Base-by-base conservation (phyloP, 2,329 filamentous ascomycete species). In the Paramyrothecium roridum region DNA sequence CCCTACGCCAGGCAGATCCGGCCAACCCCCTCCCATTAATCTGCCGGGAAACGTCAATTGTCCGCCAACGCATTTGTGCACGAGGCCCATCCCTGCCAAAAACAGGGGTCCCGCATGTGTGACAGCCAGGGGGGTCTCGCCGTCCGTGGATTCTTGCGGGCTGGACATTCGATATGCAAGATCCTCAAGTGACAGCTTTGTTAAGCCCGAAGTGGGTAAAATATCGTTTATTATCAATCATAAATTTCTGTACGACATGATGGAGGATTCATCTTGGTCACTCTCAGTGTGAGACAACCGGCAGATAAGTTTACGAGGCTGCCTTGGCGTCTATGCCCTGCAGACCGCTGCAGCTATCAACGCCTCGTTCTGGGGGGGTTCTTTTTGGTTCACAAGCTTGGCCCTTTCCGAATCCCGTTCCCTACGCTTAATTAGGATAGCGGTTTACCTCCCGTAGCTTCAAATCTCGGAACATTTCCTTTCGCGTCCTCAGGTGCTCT, bases 401-500 rank as follows among this genome's bases (percentile, higher is more conserved):
- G 10, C 10, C 26, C 26, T 30, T 30, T 30, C 26, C 26, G 10
- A 30, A 30, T 6, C 4, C 26, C 26, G 26, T 30, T 30, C 10
- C 26, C 26, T 30, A 30, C 10, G 10, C 26, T 30, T 30, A 10
- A 30, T 30, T 30, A 30, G 26, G 26, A 30, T 30, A 30, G 26
- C 26, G 26, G 26, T 30, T 10, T 6, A 30, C 26, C 6, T 30
- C 10, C 10, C 6, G 26, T 30, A 30, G 26, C 26, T 30, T 30
- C 26, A 30, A n/a, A 30, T 30, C 26, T 30, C 26, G 26, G 26
- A 10, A 10, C 26, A 30, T 30, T 30, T 30, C 26, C 26, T 30
- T 30, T 10, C 10, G 26, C 26, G n/a, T n/a, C n/a, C 26, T 30
- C 26, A 30, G n/a, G 37, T 13, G 37, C 6, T 43, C 53, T 81